Evolutionary conservation across 192 early-diverging fungal species (phyloP), one percentile per base, ranked within the genome.

Genomic region (Geranomyces variabilis): DNA sequence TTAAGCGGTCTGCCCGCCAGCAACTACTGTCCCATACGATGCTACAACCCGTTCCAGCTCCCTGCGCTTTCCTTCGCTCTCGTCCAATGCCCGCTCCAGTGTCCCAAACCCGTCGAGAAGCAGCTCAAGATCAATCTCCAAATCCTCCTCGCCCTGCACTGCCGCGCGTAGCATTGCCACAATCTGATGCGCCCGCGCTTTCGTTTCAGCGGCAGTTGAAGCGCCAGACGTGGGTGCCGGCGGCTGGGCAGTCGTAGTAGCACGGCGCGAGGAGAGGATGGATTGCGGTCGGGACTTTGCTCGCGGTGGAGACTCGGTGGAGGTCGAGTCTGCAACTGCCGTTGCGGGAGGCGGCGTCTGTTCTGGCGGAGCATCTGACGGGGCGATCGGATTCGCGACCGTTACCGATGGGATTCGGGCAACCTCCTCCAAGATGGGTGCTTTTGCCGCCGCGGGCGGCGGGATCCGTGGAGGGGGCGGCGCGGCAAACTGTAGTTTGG

Each of bases 41-140:
- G 51, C 51, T 15, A 60, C 58, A 7, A 60, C 17, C 31, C 29
- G 17, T 21, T 64, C 63, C 43, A 64, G 43, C 29, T 64, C 63
- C n/a, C 41, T 15, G 22, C 63, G 44, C 21, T 22, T 64, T 13
- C n/a, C 15, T 29, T 64, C 63, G 28, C 41, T 64, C 41, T 64
- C 63, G 14, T 45, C 63, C 63, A 64, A 29, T 4, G 63, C 63
- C 34, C 41, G 33, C 21, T 64, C 63, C 63, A 64, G 15, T 9
- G 63, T 36, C 5, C 63, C 63, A 29, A 64, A 64, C 63, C 63
- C 63, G 63, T 64, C 63, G 4, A 64, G 28, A 3, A 64, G 63
- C 3, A 64, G 15, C 43, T 64, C 63, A 8, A 64, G 63, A 45
- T 64, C 63, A 17, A 64, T 36, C 43, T 64, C 63, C 41, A 64